phyloP scores from a whole-genome alignment of 495 filamentous ascomycete species.

The Penicillium pulvis region DNA sequence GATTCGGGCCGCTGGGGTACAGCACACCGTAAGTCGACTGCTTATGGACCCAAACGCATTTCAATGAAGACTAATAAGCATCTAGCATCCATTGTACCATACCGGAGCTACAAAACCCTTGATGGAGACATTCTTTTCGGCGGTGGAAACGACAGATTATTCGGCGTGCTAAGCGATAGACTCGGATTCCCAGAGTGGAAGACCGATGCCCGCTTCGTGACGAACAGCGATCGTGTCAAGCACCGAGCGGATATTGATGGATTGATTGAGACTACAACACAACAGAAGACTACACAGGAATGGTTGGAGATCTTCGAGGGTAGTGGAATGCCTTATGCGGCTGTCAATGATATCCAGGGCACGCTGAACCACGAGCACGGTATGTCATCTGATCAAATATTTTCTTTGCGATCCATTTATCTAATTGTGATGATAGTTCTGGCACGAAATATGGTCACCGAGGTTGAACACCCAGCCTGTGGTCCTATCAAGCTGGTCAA shows the following conservation, averaged over 20 bases:
- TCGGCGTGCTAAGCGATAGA: conserved; percentile 79
- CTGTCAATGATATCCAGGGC: conserved; percentile 87
- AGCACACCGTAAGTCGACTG: conserved; percentile 75
- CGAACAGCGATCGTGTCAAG: conserved; percentile 80
- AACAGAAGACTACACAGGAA: conserved; percentile 78
- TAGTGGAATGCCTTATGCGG: conserved; percentile 91
- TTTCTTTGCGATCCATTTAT: background rate
- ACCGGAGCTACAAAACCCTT: conserved; percentile 85
- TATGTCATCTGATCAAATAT: conserved; percentile 28
- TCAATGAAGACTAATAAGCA: background rate
- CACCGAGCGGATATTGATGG: conserved; percentile 75
- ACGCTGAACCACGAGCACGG: conserved; percentile 84
- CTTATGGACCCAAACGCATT: background rate
- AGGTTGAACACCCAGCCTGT: conserved; percentile 79
- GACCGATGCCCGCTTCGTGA: conserved; percentile 69
- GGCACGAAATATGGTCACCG: conserved; percentile 84
- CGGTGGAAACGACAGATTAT: conserved; percentile 91
- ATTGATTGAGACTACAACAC: conserved; percentile 73
- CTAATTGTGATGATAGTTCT: conserved; percentile 51
- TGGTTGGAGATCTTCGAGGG: conserved; percentile 89
- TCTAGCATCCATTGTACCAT: conserved; percentile 91
- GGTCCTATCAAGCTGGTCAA: conserved; percentile 89
- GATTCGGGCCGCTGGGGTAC: conserved; percentile 93
- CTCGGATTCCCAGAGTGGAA: conserved; percentile 81
- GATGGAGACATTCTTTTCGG: conserved; percentile 93